Percentiles rank a stretch among this genome's conserved stretches.
Evolutionary conservation across 2,329 filamentous ascomycete genomes (phyloP).

Genomic region (Delphinella strobiligena): DNA sequence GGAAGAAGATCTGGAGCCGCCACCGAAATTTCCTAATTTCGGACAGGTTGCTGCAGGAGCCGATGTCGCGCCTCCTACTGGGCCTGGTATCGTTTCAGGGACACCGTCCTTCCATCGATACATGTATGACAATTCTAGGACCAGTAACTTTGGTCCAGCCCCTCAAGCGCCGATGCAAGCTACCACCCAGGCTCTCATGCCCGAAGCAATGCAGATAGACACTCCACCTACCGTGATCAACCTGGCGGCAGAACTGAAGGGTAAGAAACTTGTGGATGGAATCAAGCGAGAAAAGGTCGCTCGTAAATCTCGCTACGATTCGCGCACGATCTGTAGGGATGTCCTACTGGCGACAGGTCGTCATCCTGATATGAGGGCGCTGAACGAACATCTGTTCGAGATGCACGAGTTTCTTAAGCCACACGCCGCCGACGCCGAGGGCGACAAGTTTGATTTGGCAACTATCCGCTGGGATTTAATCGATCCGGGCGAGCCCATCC

Average conservation of each 20-base stretch:
- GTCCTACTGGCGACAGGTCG: conserved; percentile 49
- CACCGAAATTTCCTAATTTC: conserved; percentile 21
- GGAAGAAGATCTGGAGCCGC: conserved; percentile 32
- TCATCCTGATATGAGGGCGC: conserved; percentile 44
- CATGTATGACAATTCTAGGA: conserved; percentile 1
- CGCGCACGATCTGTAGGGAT: conserved; percentile 50
- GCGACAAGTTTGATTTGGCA: conserved; percentile 36
- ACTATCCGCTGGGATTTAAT: conserved; percentile 52
- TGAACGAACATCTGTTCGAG: conserved; percentile 46
- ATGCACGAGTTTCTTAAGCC: conserved; percentile 28
- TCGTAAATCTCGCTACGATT: conserved; percentile 43
- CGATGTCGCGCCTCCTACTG: no score
- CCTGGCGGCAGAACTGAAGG: conserved; percentile 13
- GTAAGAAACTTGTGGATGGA: conserved; percentile 28
- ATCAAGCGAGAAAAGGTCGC: conserved; percentile 36
- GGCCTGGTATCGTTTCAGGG: no score
- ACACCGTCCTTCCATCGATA: conserved; percentile 2
- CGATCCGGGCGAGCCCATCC: conserved; percentile 39
- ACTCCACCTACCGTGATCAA: conserved; percentile 1
- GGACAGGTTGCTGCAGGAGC: not conserved
- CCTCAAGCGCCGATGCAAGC: no score
- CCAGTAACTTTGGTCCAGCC: no score
- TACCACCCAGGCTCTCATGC: no score
- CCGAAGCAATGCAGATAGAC: no score
- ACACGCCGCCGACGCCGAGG: conserved; percentile 26